Conservation (phyloP, 169 alveolate species). For the Eimeria falciformis region DNA sequence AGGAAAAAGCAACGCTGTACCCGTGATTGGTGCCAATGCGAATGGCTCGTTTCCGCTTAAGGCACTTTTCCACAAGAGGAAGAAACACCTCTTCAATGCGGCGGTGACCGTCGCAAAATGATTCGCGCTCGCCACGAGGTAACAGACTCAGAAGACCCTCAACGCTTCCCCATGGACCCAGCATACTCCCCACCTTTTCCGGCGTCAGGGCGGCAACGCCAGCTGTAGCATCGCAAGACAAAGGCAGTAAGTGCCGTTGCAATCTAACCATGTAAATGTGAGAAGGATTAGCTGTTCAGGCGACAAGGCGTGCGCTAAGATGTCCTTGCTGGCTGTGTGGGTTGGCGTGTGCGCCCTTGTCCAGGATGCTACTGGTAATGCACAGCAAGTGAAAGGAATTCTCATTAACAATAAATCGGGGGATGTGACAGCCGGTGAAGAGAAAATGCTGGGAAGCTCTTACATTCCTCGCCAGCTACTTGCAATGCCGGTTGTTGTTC, state of each 20-base stretch:
- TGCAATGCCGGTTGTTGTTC: too few relatives aligned
- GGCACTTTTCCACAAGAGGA: slow-evolving; percentile 88
- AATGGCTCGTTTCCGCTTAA: slow-evolving; percentile 83
- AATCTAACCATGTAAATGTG: too few relatives aligned
- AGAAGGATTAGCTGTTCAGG: too few relatives aligned
- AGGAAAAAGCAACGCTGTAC: slow-evolving; percentile 20
- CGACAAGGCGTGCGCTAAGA: too few relatives aligned
- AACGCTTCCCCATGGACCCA: background rate
- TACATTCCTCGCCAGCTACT: too few relatives aligned
- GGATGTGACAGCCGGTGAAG: too few relatives aligned
- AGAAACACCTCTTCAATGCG: slow-evolving; percentile 79
- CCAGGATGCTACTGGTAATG: too few relatives aligned
- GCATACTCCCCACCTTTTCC: background rate
- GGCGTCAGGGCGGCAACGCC: background rate
- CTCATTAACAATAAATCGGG: too few relatives aligned
- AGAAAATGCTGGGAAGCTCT: too few relatives aligned
- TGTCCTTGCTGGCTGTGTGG: too few relatives aligned
- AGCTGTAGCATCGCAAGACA: background rate
- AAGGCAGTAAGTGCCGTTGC: background rate
- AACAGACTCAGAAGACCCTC: background rate
- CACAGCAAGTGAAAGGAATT: too few relatives aligned
- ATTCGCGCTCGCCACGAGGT: background rate
- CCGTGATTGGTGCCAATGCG: slow-evolving; percentile 91
- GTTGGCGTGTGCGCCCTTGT: too few relatives aligned
- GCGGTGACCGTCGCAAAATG: slow-evolving; percentile 35